Conservation (phyloP, 1,139 yeast species). For the Blastobotrys apis region DNA sequence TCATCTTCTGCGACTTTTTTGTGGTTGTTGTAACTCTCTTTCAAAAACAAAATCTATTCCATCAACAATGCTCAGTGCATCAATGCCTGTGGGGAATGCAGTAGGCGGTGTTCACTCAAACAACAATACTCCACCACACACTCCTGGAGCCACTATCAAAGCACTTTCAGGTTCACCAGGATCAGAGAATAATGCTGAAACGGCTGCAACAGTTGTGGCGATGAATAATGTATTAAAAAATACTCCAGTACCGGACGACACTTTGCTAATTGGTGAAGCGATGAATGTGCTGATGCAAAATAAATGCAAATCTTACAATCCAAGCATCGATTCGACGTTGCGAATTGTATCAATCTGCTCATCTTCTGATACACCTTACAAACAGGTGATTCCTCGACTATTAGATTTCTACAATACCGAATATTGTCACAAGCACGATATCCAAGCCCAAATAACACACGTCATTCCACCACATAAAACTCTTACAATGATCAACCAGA, state of each 20-base stretch:
- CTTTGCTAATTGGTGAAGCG: conserved; percentile 11
- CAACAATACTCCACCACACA: conserved; percentile 6
- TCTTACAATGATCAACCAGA: conserved; percentile 12
- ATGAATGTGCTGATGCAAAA: conserved; percentile 10
- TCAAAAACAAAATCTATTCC: no score
- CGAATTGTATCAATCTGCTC: conserved; percentile 22
- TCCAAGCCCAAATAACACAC: conserved; percentile 21
- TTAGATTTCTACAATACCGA: conserved; percentile 16
- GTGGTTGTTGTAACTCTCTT: no score
- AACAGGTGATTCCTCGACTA: conserved; percentile 20
- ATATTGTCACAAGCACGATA: conserved; percentile 4
- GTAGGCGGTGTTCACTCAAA: no score
- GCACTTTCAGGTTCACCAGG: background rate
- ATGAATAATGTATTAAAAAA: conserved; percentile 12
- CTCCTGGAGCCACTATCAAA: conserved; percentile 5
- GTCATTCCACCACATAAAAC: conserved; percentile 23
- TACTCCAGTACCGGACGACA: conserved; percentile 12
- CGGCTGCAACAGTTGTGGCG: conserved; percentile 10
- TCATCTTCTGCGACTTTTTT: no score
- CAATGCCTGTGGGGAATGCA: no score
- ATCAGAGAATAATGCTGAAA: background rate
- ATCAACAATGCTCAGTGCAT: no score
- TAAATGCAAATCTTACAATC: conserved; percentile 11
- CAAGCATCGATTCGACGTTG: conserved; percentile 16
- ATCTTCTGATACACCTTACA: conserved; percentile 20